Evolutionary conservation across 2,329 filamentous ascomycete species (phyloP).

Genomic region (Colletotrichum tropicale): DNA sequence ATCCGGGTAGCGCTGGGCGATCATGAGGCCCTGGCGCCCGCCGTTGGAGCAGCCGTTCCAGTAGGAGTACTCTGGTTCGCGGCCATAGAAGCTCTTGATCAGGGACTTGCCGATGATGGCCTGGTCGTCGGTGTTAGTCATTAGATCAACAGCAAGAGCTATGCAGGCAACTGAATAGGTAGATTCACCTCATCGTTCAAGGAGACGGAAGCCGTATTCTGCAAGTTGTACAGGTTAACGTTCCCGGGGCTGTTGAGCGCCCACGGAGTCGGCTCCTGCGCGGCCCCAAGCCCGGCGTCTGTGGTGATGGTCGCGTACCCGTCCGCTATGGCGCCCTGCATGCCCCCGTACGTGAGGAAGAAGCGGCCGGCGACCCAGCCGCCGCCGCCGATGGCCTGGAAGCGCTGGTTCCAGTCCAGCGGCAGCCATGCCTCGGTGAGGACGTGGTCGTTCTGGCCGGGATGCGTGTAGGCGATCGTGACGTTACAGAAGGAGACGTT

Average conservation of each 20-base stretch:
- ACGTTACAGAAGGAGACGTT: slow-evolving; percentile 12
- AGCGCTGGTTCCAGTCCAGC: slow-evolving; percentile 30
- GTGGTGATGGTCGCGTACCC: slow-evolving; percentile 24
- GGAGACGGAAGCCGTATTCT: slow-evolving; percentile 35
- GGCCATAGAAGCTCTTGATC: slow-evolving; percentile 50
- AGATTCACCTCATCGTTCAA: slow-evolving; percentile 46
- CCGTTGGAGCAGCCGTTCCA: slow-evolving; percentile 57
- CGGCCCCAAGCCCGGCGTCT: slow-evolving; percentile 21
- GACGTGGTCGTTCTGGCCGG: slow-evolving; percentile 24
- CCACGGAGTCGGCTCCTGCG: slow-evolving; percentile 12
- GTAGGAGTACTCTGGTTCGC: slow-evolving; percentile 40
- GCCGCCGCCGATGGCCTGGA: slow-evolving; percentile 33
- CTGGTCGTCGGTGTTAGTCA: background rate
- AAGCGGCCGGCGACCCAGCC: slow-evolving; percentile 29
- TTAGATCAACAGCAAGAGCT: slow-evolving; percentile 41
- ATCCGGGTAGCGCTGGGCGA: slow-evolving; percentile 49
- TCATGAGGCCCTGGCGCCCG: slow-evolving; percentile 53
- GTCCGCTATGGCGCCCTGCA: slow-evolving; percentile 23
- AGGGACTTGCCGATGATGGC: slow-evolving; percentile 53
- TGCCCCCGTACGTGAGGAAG: slow-evolving; percentile 12
- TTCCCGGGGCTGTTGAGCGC: slow-evolving; percentile 19
- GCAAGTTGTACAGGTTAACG: slow-evolving; percentile 24
- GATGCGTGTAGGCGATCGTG: background rate
- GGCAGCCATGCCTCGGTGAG: slow-evolving; percentile 29
- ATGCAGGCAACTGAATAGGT: too few species aligned